Evolutionary conservation across 371 early-diverging fungal genomes (phyloP).

Genomic region (Mortierella sp.): DNA sequence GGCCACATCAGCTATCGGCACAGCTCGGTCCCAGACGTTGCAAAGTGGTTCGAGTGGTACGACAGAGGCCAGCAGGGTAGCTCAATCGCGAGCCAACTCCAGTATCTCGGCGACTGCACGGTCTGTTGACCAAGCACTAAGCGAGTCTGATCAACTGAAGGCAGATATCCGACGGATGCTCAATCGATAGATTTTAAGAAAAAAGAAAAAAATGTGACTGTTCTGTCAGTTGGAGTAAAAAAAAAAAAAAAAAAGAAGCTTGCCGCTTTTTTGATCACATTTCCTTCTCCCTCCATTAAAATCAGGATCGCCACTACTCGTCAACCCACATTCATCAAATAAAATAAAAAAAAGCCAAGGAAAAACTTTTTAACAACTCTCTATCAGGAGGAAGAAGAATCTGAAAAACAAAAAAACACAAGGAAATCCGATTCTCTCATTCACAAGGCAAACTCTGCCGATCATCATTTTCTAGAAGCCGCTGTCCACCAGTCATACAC

Average conservation of each 20-base stretch:
- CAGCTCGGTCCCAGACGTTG: constrained; percentile 34
- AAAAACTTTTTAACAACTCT: too few relatives aligned
- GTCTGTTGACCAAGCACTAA: constrained; percentile 41
- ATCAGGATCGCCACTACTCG: too few relatives aligned
- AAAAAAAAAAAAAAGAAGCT: not conserved
- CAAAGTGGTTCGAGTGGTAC: constrained; percentile 8
- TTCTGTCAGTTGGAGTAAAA: not conserved
- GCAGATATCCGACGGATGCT: constrained; percentile 46
- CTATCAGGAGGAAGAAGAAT: too few relatives aligned
- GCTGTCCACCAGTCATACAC: too few relatives aligned
- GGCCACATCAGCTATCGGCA: constrained; percentile 46
- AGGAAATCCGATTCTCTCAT: too few relatives aligned
- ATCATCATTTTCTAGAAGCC: too few relatives aligned
- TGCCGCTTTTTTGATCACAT: not conserved
- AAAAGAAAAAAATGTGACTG: not conserved
- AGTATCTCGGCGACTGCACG: constrained; percentile 33
- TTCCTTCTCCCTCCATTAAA: not conserved
- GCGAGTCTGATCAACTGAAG: constrained; percentile 42
- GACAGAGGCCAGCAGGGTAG: constrained; percentile 28
- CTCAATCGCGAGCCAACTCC: constrained; percentile 39
- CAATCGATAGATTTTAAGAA: constrained; percentile 18
- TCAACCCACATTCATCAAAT: too few relatives aligned
- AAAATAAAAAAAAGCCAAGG: too few relatives aligned
- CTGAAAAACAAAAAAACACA: too few relatives aligned
- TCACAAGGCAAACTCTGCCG: too few relatives aligned